Conservation (phyloP, 306 rosid genomes). For the Mimosa bimucronata region DNA sequence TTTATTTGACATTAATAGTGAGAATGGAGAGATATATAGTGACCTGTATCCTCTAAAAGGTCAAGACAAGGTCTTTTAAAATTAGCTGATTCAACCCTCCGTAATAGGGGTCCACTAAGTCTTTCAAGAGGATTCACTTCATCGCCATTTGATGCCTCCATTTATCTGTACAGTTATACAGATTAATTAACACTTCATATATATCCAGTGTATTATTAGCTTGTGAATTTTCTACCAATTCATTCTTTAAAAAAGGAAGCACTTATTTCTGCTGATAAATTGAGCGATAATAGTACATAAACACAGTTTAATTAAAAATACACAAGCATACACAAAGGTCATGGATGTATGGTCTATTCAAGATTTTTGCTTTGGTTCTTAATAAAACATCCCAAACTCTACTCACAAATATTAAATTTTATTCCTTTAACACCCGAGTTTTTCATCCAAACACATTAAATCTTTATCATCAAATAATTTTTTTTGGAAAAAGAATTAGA, state of each 20-base stretch:
- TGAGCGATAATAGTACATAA: background rate
- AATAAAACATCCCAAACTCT: too few relatives aligned
- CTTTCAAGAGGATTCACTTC: background rate
- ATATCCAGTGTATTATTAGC: background rate
- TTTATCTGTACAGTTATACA: background rate
- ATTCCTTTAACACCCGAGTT: background rate
- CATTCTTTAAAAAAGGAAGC: background rate
- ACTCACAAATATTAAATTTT: too few relatives aligned
- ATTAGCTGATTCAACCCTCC: background rate
- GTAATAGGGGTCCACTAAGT: background rate
- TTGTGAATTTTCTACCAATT: background rate
- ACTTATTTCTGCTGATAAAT: background rate
- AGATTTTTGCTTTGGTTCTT: background rate
- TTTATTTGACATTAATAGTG: background rate
- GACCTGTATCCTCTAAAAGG: background rate
- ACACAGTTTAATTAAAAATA: background rate
- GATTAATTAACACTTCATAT: too few relatives aligned
- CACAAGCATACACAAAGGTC: background rate
- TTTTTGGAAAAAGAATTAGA: too few relatives aligned
- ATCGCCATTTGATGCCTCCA: background rate
- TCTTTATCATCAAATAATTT: too few relatives aligned
- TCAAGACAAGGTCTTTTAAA: background rate
- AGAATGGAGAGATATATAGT: background rate
- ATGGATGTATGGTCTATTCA: background rate
- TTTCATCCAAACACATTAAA: background rate